These are phyloP conservation scores for Paratinospora sagittata DNA, from an alignment of 164 flowering plant species.

Conservation along the genomic window DNA sequence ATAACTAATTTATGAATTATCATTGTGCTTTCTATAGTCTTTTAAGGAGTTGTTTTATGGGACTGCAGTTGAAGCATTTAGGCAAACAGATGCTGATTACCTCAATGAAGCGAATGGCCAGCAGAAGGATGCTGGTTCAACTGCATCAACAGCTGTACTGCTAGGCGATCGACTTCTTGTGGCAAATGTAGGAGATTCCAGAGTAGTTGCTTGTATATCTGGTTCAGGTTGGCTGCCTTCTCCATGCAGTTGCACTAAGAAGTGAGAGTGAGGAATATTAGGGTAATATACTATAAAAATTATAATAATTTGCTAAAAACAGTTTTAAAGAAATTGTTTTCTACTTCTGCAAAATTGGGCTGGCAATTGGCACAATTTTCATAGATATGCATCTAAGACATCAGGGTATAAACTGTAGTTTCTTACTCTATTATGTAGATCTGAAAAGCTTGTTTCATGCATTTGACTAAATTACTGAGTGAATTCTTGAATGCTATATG, in stretches of 20 bases:
- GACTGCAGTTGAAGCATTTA: conserved; percentile 63
- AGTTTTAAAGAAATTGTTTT: neutral
- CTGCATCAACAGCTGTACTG: conserved; percentile 72
- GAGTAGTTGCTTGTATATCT: conserved; percentile 65
- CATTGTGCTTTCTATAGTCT: neutral
- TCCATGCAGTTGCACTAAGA: conserved; percentile 4
- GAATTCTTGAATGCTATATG: neutral
- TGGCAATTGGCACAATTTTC: neutral
- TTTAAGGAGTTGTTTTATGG: neutral
- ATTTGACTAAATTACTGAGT: neutral
- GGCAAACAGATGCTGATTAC: conserved; percentile 59
- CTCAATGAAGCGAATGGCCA: conserved; percentile 60
- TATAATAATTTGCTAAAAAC: neutral
- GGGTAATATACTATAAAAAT: neutral
- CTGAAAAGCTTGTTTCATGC: neutral
- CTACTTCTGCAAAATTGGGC: neutral
- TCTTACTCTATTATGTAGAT: no score
- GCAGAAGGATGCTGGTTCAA: conserved; percentile 72
- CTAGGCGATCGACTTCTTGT: conserved; percentile 55
- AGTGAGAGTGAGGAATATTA: conserved; percentile 10
- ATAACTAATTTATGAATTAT: neutral
- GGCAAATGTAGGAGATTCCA: conserved; percentile 89
- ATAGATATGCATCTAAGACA: neutral
- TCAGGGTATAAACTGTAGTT: no score
- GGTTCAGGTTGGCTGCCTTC: conserved; percentile 56